Base-by-base conservation (phyloP, 768 basidiomycete species). In the Podaxis rugospora region DNA sequence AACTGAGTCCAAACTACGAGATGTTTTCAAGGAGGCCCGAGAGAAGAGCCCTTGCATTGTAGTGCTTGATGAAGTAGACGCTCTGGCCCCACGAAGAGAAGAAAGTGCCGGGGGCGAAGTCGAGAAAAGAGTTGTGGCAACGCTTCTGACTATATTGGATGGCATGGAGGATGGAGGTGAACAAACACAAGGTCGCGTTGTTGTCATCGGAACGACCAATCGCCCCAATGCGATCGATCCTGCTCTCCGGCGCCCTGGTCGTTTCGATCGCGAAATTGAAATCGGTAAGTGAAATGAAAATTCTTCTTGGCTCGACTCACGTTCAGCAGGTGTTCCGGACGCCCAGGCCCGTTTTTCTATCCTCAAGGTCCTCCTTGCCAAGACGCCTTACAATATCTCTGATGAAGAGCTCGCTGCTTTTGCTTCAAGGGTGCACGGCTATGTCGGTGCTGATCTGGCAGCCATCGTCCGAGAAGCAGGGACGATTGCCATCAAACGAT, bases 131-230 rank as follows among this genome's bases (percentile, higher is more conserved):
- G 95, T 98, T 0, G 97, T 98, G 3, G 95, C 97, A 21, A 97
- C 94, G 18, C 77, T 99, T 51, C 75, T 99, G 67, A 98, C 97
- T 1, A 83, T 97, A 61, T 85, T 99, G 76, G 97, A 99, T 70
- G 97, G 97, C 6, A 90, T 93, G 75, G 84, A 86, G 62, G 81
- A 82, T 23, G 80, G 72, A 28, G 72, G 70, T 5, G 71, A 72
- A 4, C 78, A 76, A 39, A 78, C 74, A 4, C 72, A 73, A 21
- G 82, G 76, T 16, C 81, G 90, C 62, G 92, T 99, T 11, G 90
- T 98, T 3, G 93, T 99, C 37, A 92, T 99, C 62, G 97, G 93
- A 0, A 97, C 97, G 0, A 98, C 95, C 1, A 97, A 98, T 71
- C 80, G 95, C 21, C 95, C 93, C 4, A 97, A 98, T 68, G 92